Conservation (phyloP, 1,284 basidiomycete species). For the Boletus albobrunnescens region DNA sequence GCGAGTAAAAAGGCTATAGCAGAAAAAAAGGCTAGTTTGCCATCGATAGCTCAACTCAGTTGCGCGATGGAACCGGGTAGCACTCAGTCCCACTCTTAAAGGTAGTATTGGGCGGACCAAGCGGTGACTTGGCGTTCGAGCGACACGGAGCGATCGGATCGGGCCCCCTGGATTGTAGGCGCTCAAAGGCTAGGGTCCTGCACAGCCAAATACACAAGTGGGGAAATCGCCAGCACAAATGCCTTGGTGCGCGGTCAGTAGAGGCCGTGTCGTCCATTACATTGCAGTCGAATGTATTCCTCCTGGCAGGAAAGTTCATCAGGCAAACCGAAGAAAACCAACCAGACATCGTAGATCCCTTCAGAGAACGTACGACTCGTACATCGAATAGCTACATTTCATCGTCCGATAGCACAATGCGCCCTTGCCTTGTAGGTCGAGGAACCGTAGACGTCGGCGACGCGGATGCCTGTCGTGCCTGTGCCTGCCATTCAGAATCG, state of each 20-base stretch:
- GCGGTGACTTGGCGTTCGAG: constrained; percentile 15
- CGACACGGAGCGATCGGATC: constrained; percentile 18
- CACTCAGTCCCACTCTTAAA: background rate
- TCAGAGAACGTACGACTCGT: constrained; percentile 4
- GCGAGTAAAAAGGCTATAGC: constrained; percentile 14
- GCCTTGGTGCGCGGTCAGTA: background rate
- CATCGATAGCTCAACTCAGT: constrained; percentile 9
- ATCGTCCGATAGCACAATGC: constrained; percentile 46
- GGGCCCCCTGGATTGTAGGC: constrained; percentile 7
- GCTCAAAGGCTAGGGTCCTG: background rate
- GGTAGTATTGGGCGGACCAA: background rate
- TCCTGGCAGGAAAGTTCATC: constrained; percentile 9
- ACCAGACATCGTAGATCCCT: constrained; percentile 5
- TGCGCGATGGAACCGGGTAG: background rate
- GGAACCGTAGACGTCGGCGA: constrained; percentile 8
- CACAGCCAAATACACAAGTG: constrained; percentile 6
- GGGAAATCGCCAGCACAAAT: constrained; percentile 1
- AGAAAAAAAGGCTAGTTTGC: constrained; percentile 1
- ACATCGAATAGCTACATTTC: constrained; percentile 23
- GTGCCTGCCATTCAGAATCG: constrained; percentile 18
- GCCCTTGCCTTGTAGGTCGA: constrained; percentile 30
- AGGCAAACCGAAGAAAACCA: background rate
- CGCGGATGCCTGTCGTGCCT: background rate
- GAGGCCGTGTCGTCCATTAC: background rate
- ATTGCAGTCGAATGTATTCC: background rate